Conservation (phyloP, 148 eudicot genomes). For the Rhododendron henanense region DNA sequence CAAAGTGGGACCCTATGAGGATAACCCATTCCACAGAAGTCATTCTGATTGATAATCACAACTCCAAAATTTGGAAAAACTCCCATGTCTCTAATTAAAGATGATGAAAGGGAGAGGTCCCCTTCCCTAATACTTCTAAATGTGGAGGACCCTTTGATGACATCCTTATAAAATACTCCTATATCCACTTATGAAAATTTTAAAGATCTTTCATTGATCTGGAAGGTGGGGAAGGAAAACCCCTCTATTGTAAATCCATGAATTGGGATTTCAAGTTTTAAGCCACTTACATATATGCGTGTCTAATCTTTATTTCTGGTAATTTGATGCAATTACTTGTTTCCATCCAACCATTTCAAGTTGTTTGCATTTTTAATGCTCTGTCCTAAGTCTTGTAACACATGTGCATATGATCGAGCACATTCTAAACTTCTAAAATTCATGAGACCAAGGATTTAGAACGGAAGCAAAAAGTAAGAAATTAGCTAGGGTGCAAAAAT, state of each 20-base stretch:
- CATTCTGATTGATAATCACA: background rate
- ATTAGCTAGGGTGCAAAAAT: background rate
- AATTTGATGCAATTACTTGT: background rate
- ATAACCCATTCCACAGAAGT: background rate
- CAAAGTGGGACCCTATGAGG: background rate
- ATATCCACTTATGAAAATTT: background rate
- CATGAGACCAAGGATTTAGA: background rate
- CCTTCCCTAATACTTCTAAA: background rate
- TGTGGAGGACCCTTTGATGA: background rate
- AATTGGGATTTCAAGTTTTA: background rate
- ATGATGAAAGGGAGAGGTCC: constrained; percentile 24
- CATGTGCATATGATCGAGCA: background rate
- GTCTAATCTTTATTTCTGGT: background rate
- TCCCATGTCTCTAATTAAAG: background rate
- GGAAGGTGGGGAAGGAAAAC: background rate
- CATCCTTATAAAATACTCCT: background rate
- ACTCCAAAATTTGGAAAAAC: background rate
- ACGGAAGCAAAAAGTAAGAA: background rate
- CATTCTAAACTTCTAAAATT: too few species aligned
- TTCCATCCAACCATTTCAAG: background rate
- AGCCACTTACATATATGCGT: background rate
- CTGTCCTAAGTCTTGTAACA: background rate
- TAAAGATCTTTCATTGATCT: background rate
- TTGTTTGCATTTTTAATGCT: background rate
- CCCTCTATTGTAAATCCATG: background rate